Base-by-base conservation (phyloP, 495 filamentous ascomycete species). In the Aspergillus steynii region DNA sequence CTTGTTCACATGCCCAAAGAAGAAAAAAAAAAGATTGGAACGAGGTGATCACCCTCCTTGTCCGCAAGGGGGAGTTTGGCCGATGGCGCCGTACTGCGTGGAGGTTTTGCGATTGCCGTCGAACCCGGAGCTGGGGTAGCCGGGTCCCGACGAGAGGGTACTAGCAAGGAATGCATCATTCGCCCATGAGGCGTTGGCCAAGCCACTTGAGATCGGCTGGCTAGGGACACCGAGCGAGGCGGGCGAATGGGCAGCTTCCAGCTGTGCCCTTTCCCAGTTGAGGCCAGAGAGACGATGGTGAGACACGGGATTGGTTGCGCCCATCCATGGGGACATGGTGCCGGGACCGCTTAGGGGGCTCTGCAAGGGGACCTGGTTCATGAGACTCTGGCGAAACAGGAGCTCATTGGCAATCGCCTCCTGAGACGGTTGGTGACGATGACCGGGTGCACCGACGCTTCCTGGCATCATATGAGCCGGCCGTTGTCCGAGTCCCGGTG, bases 11-110 rank as follows among this genome's bases (percentile, higher is more conserved):
- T 42, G 5, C 37, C 37, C 37, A 42, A 42, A 50, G 48, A 42
- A 50, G 48, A 26, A 10, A 50, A 50, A 27, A 34, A 28, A 26
- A 46, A 25, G 20, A 65, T 7, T 47, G 42, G 50, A 56, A 37
- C 42, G 61, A 4, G 37, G 4, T 1, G 9, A 42, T 82, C 78
- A 83, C 50, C 80, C 79, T 45, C 75, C 77, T 55, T 83, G 80
- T 29, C 78, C 81, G 53, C 74, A 80, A 26, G 74, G 78, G 15
- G 80, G 77, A 31, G 74, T 82, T 51, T 80, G 75, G 5, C 77
- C 78, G 46, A 80, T 75, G 42, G 77, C 72, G n/a, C 75, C 77
- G 47, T 77, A 74, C 37, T 74, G 77, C 3, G 73, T 66, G 1
- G 67, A 55, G 9, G 70, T 55, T 56, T 71, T 77, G 62, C 74